Evolutionary conservation across 2,329 filamentous ascomycete species (phyloP).

Genomic region (Aspergillus arachidicola): DNA sequence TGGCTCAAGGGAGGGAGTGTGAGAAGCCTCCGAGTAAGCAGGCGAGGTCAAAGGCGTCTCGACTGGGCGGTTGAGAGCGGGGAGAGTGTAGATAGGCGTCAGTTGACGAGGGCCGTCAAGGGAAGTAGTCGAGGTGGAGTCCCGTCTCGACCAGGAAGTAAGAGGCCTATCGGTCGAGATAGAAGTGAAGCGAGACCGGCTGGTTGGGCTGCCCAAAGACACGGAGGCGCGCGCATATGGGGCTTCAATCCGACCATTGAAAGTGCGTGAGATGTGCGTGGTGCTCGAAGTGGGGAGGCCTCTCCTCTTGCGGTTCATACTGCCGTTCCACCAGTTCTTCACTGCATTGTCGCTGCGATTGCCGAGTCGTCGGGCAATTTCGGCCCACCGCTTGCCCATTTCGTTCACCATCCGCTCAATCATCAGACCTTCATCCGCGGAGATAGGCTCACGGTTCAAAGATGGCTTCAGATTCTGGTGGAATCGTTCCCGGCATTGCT

Average conservation of each 20-base stretch:
- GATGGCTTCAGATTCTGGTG: conserved; percentile 87
- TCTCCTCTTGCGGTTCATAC: conserved; percentile 76
- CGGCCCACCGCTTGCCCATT: conserved; percentile 88
- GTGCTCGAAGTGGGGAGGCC: conserved; percentile 39
- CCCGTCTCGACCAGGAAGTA: conserved; percentile 26
- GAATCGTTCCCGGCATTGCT: conserved; percentile 92
- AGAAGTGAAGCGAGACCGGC: conserved; percentile 32
- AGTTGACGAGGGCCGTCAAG: conserved; percentile 32
- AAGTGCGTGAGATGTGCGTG: conserved; percentile 40
- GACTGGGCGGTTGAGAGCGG: conserved; percentile 40
- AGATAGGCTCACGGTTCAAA: conserved; percentile 74
- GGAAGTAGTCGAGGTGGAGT: conserved; percentile 26
- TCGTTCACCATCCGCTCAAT: conserved; percentile 78
- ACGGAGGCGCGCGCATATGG: conserved; percentile 40
- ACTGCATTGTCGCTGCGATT: conserved; percentile 93
- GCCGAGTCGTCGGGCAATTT: conserved; percentile 79
- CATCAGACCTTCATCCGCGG: conserved; percentile 66
- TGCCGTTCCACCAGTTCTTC: conserved; percentile 98
- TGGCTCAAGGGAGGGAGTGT: conserved; percentile 60
- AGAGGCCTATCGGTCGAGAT: conserved; percentile 25
- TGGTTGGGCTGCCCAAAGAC: conserved; percentile 27
- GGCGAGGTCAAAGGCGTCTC: conserved; percentile 67
- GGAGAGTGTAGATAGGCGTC: conserved; percentile 42
- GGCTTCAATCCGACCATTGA: conserved; percentile 41
- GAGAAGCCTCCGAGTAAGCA: conserved; percentile 64